phyloP scores from a whole-genome alignment of 306 rosid species.

The Glycine soja region DNA sequence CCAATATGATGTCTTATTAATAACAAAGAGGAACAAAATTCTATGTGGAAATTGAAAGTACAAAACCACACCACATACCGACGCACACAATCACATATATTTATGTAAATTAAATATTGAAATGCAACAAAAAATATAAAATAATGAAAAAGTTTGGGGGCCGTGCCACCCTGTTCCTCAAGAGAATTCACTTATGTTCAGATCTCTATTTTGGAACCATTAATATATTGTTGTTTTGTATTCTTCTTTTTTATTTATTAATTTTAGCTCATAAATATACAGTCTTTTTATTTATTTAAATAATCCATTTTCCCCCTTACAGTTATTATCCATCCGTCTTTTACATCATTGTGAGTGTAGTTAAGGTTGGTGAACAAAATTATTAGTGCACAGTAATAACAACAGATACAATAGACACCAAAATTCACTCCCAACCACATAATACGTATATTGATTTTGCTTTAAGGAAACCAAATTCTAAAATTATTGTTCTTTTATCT shows the following conservation, averaged over 20 bases:
- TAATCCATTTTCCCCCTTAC: neutral
- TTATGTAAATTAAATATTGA: neutral
- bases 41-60: neutral
- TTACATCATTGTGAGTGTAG: slow-evolving; percentile 26
- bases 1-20: neutral
- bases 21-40: neutral
- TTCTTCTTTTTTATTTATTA: neutral
- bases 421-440: neutral
- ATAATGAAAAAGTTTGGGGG: neutral
- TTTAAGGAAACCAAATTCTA: slow-evolving; percentile 32
- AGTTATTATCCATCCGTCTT: neutral
- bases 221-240: neutral
- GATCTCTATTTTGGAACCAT: slow-evolving; percentile 2
- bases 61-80: neutral
- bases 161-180: neutral
- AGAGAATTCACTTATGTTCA: neutral
- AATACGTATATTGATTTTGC: slow-evolving; percentile 33
- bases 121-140: neutral
- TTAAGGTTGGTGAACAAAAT: slow-evolving; percentile 46
- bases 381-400: slow-evolving; percentile 25
- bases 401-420: slow-evolving; percentile 23
- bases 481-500: slow-evolving; percentile 3
- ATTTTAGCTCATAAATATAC: slow-evolving; percentile 4
- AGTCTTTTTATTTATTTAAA: neutral
- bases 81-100: neutral